Evolutionary conservation across 257 asterid genomes (phyloP), one percentile per base, ranked within the genome.

Genomic region (Parsonsia alboflavescens): DNA sequence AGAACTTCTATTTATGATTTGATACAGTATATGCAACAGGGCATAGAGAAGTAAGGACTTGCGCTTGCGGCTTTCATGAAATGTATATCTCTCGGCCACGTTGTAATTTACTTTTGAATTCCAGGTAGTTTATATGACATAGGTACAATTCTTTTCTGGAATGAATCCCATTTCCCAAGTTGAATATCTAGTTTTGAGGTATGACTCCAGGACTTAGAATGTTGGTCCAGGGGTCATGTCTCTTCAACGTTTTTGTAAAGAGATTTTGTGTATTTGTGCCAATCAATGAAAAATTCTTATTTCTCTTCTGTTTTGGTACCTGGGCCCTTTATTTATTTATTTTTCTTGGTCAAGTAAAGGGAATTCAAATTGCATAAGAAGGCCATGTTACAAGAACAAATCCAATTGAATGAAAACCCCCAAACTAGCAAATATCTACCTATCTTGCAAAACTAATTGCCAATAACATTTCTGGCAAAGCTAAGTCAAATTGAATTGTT

Each of bases 21-120:
- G 90, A 95, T 95, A 78, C 99, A 95, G 80, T 95, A 92, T 83
- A 76, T 95, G 82, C 99, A 95, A 74, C 99, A 95, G 82, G 99
- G 99, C 75, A 93, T 95, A 33, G 99, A 95, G 76, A 95, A 89
- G 81, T 95, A 86, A 95, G 88, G 54, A 24, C 48, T 26, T 22
- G 59, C 10, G 0, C 24, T 21, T 21, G 33, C 42, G 73, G 48
- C 33, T 33, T 15, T 4, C 26, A 19, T 24, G 21, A 58, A 64
- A 5, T 72, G 77, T 71, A 70, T 16, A 44, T 70, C 69, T 26
- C 17, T 70, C 59, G 52, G 26, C 62, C 53, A 30, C 21, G 12
- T 39, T 46, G 63, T 52, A 64, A 71, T 17, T 73, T 67, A 22
- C 10, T 28, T 30, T 48, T 71, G 39, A 33, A 33, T 33, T 33